Evolutionary conservation across 1,284 basidiomycete species (phyloP), one percentile per base, ranked within the genome.

Genomic region (Fomitopsis betulina): DNA sequence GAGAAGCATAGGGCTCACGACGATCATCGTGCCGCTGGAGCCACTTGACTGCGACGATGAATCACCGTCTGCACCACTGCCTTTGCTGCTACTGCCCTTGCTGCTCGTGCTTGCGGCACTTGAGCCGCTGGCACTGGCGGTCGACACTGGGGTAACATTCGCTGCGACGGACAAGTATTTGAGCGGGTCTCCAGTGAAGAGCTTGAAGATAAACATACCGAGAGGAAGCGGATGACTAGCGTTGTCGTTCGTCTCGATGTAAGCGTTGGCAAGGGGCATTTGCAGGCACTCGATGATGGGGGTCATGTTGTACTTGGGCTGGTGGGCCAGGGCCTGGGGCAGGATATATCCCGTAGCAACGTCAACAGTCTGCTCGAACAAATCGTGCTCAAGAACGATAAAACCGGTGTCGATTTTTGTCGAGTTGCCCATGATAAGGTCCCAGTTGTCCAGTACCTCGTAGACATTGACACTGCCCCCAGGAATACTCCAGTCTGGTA

Each of bases 401-500:
- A 89, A 89, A 12, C 87, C 87, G 10, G 69, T 79, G 63, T 77
- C 60, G 54, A 82, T 73, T 4, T 68, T 64, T 2, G 79, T 72
- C 3, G 77, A 82, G 64, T 84, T 85, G 57, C 72, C 72, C 37
- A 87, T 73, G 67, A 89, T 88, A 60, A 76, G 72, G 62, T 86
- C 72, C 84, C 86, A 88, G 74, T 87, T 87, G 60, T 78, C 71
- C 32, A 86, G 70, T 64, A 88, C 83, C 71, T 86, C 73, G 49
- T 75, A 68, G 33, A 84, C 83, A 21, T 79, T 81, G 30, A 82
- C 81, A 13, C 75, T 67, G 52, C 91, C 92, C 53, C 83, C 81
- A 42, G 83, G 77, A 62, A 93, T 86, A 72, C 89, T 80, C 78
- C 91, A 92, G 75, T 94, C 87, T 86, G 58, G n/a, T n/a, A n/a